Percentiles rank a stretch among this genome's conserved stretches.
These are phyloP conservation scores for Elsinoe fawcettii DNA, from an alignment of 2,329 filamentous ascomycete species.

Conservation along the genomic window DNA sequence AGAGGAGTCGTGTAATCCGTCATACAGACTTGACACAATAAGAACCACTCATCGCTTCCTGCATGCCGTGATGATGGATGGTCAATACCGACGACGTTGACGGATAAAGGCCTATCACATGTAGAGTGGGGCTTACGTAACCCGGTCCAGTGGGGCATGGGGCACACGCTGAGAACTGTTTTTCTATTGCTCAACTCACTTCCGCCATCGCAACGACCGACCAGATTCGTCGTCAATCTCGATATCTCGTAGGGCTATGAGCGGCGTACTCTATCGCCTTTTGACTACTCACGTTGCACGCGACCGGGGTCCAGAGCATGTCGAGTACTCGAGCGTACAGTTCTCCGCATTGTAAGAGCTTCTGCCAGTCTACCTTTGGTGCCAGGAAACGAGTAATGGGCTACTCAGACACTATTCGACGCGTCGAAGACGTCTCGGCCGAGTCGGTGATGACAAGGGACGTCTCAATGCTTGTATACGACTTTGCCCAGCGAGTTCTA, in stretches of 20 bases:
- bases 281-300: background rate
- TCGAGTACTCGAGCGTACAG: too few species aligned
- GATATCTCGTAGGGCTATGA: background rate
- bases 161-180: background rate
- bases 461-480: background rate
- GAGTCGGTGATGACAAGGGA: background rate
- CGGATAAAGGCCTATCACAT: background rate
- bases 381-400: too few species aligned
- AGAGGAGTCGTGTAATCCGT: too few species aligned
- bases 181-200: background rate
- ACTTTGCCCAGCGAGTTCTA: background rate
- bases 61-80: background rate
- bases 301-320: too few species aligned
- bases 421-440: background rate
- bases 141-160: background rate
- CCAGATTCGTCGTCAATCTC: background rate
- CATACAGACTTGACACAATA: too few species aligned
- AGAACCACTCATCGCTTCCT: background rate
- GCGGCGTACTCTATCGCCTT: background rate
- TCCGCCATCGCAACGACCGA: background rate
- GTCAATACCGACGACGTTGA: background rate
- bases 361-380: too few species aligned
- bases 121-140: background rate
- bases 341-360: too few species aligned
- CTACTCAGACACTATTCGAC: background rate